Base-by-base conservation (phyloP, 257 asterid genomes). In the Fraxinus excelsior region DNA sequence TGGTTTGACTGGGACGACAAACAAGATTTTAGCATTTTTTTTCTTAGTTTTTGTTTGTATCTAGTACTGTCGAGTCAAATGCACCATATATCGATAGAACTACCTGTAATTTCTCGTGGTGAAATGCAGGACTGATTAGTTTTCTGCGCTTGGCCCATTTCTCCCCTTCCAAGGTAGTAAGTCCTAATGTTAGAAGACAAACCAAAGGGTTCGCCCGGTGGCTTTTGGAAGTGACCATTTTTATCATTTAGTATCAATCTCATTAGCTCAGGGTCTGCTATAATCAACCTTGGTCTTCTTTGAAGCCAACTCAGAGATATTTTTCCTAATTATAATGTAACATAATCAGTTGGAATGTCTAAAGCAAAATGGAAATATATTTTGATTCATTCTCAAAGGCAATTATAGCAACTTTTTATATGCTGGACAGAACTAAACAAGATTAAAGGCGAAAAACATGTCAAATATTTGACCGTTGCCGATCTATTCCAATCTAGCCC, bases 51-150 rank as follows among this genome's bases (percentile, higher is more conserved):
- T 31, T 31, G 32, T 31, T 31, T 31, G 3, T 37, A 37, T 10
- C 10, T 37, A 37, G 42, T 1, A 37, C 12, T 37, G 42, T 37
- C 42, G 42, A 37, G 42, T 37, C 42, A 37, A 7, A 8, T 37
- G 42, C 42, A n/a, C n/a, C 7, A 37, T 31, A n/a, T n/a, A n/a
- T n/a, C 11, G 7, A 68, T 1, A 42, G 28, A 2, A 32, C 31
- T 79, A 78, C 88, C 80, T 70, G 78, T 3, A 85, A 3, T 46
- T 80, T 85, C 51, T 85, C 83, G 11, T 74, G 65, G 74, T 85
- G 85, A 67, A 85, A 85, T 19, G 88, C 85, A 21, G 86, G 86
- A 70, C 31, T 46, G 18, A 85, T 76, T 13, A 78, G 26, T 58
- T 77, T 78, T 78, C 86, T 82, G 5, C 86, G 71, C 29, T 44